Evolutionary conservation across 495 filamentous ascomycete species (phyloP).

Genomic region (Friedmanniomyces endolithicus): DNA sequence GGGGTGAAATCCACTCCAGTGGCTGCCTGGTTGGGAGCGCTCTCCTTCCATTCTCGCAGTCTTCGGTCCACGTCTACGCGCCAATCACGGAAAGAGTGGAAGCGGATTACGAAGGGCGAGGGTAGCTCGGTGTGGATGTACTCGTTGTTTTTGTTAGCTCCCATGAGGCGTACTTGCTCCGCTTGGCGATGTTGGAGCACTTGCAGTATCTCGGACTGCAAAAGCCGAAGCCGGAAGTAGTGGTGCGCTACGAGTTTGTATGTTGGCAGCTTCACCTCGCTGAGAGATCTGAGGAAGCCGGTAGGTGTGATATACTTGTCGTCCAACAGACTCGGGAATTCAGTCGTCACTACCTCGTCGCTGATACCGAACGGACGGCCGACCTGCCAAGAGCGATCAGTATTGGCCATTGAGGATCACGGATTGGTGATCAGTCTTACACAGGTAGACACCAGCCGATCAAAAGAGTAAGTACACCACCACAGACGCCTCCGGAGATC

Average conservation of each 20-base stretch:
- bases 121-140: constrained; percentile 68
- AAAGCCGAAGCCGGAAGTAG: constrained; percentile 79
- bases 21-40: constrained; percentile 60
- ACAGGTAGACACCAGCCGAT: constrained; percentile 80
- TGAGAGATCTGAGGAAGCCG: constrained; percentile 47
- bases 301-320: constrained; percentile 78
- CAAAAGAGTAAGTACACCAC: constrained; percentile 95
- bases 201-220: constrained; percentile 92
- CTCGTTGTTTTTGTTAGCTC: constrained; percentile 48
- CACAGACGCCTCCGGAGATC: constrained; percentile 79
- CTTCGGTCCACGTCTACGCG: constrained; percentile 75
- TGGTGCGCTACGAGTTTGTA: constrained; percentile 86
- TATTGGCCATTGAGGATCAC: too few relatives aligned
- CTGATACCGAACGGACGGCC: constrained; percentile 87
- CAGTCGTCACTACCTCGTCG: constrained; percentile 83
- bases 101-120: constrained; percentile 73
- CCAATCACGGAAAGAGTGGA: constrained; percentile 80
- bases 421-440: too few relatives aligned
- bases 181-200: constrained; percentile 85
- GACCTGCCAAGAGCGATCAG: too few relatives aligned
- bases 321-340: constrained; percentile 78
- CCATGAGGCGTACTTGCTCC: constrained; percentile 43
- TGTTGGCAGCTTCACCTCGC: constrained; percentile 42
- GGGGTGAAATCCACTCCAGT: constrained; percentile 78
- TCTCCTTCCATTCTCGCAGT: constrained; percentile 75